Percentiles rank a stretch among this genome's conserved stretches.
Evolutionary conservation across 2,329 filamentous ascomycete species (phyloP).

Genomic region (Cladorrhinum sp.): DNA sequence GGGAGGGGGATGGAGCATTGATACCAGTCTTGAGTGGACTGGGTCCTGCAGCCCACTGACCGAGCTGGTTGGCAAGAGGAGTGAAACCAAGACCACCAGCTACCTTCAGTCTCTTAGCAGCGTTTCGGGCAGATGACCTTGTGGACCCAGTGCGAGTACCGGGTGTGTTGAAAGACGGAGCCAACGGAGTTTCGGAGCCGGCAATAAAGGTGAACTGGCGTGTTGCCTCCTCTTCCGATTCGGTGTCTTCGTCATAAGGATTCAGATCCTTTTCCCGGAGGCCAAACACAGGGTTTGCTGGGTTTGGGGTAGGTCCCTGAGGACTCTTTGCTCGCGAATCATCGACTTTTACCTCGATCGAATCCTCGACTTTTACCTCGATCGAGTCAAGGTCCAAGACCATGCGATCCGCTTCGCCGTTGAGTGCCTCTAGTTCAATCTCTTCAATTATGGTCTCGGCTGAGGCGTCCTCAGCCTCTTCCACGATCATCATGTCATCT

Average conservation of each 20-base stretch:
- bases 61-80: slow-evolving; percentile 59
- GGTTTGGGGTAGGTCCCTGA: slow-evolving; percentile 31
- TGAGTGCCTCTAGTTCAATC: slow-evolving; percentile 21
- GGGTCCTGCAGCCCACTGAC: slow-evolving; percentile 56
- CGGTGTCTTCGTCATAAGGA: slow-evolving; percentile 38
- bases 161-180: slow-evolving; percentile 27
- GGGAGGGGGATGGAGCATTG: slow-evolving; percentile 27
- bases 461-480: neutral
- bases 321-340: slow-evolving; percentile 1
- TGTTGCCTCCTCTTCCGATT: slow-evolving; percentile 53
- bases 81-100: slow-evolving; percentile 54
- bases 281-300: slow-evolving; percentile 35
- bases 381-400: neutral
- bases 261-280: slow-evolving; percentile 49
- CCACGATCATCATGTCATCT: slow-evolving; percentile 8
- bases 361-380: neutral
- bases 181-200: slow-evolving; percentile 44
- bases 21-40: slow-evolving; percentile 48
- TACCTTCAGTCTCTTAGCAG: slow-evolving; percentile 26
- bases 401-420: slow-evolving; percentile 15
- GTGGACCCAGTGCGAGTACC: neutral
- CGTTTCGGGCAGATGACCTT: slow-evolving; percentile 28
- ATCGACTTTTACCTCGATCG: neutral
- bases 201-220: slow-evolving; percentile 29
- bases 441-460: slow-evolving; percentile 6